Evolutionary conservation across 495 filamentous ascomycete genomes (phyloP), one percentile per base, ranked within the genome.

Genomic region (Annulohypoxylon bovei): DNA sequence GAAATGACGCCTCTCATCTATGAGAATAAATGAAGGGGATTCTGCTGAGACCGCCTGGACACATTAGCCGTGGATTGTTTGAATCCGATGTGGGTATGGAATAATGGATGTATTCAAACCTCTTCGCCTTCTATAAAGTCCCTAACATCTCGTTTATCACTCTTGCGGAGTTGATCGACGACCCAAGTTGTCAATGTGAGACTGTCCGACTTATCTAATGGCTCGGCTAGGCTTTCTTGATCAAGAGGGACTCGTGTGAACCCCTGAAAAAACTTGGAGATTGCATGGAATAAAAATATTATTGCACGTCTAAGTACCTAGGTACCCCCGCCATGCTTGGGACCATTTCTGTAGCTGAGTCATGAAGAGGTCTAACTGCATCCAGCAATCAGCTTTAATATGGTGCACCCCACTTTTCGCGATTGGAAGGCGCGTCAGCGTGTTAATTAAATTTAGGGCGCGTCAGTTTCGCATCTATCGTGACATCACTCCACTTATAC

Each of bases 401-500:
- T 2, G 14, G 14, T 37, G 11, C 5, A 23, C 52, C 32, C 67
- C 70, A 70, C 70, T 54, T 66, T 49, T 67, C 62, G 14, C 58
- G 33, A 27, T 37, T 16, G 56, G 67, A 66, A 71, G 60, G 67
- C 73, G 73, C 72, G 74, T 75, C 66, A 42, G 32, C 30, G 58
- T 39, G 20, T 72, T 54, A 76, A 70, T 72, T 76, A 35, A 70
- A 53, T 65, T 74, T 66, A 61, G 65, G 68, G 60, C 70, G 70
- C 70, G 70, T 68, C 70, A 52, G 70, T 65, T 65, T 72, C 70
- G 70, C 65, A 64, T 56, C 50, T 61, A 32, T 66, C 69, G 75
- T 77, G 74, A 76, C 74, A 76, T 76, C 72, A 76, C 74, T 56
- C 53, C 53, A 55, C n/a, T 30, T 37, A 18, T 9, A 39, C 39